phyloP scores from a whole-genome alignment of 306 rosid genomes.

The Hippophae tibetana region DNA sequence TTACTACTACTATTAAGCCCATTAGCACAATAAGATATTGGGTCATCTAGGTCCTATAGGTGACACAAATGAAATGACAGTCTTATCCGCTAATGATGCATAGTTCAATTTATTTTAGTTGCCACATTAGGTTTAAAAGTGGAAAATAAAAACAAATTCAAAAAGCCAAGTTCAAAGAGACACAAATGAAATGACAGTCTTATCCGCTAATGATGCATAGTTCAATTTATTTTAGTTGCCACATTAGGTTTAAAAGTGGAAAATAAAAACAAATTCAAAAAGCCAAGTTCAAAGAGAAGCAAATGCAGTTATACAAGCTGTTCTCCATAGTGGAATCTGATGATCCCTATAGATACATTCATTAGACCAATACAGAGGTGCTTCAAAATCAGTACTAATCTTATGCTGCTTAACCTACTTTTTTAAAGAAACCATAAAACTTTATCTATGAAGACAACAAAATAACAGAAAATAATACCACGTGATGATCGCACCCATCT shows the following conservation, averaged over 20 bases:
- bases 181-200: no score
- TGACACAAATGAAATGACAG: no score
- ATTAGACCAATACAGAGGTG: slow-evolving; percentile 21
- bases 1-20: no score
- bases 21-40: no score
- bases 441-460: slow-evolving; percentile 22
- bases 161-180: slow-evolving; percentile 7
- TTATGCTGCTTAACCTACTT: slow-evolving; percentile 31
- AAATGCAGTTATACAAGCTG: slow-evolving; percentile 28
- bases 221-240: no score
- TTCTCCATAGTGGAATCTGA: slow-evolving; percentile 22
- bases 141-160: neutral
- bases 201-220: no score
- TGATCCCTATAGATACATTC: slow-evolving; percentile 27
- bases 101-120: no score
- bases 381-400: slow-evolving; percentile 17
- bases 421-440: slow-evolving; percentile 24
- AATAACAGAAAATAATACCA: slow-evolving; percentile 19
- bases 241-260: no score
- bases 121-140: no score
- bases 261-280: slow-evolving; percentile 3
- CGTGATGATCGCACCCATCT: slow-evolving; percentile 18
- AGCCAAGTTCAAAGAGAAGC: slow-evolving; percentile 10
- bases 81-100: no score
- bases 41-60: no score